Evolutionary conservation across 106 monocot genomes (phyloP), one percentile per base, ranked within the genome.

Genomic region (Apostasia ramifera): DNA sequence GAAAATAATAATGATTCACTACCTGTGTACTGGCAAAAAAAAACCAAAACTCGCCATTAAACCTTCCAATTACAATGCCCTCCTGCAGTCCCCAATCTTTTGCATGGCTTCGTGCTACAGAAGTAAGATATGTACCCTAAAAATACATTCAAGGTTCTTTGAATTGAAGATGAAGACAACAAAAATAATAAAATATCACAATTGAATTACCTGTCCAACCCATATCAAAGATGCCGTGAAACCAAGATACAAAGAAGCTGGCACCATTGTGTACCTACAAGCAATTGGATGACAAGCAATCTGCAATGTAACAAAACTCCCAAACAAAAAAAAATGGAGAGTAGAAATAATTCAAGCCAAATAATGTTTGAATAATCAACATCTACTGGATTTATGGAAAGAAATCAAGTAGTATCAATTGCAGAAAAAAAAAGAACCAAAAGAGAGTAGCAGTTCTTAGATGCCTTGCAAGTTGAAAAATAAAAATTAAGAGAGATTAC

Each of bases 21-120:
- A 92, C 97, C 86, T 98, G 92, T 14, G 82, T 84, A 76, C 89
- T 76, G 56, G 92, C 97, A 80, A 87, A 89, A 59, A 98, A 65
- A 53, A 85, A 84, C 89, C 97, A 98, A 76, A 98, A 98, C 76
- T 98, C 97, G 59, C 97, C 97, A 80, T 98, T 98, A 68, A 92
- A 92, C 60, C 69, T 62, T 37, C 97, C 97, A 67, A 98, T 81
- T 66, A 90, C 73, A 39, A 82, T 83, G 4, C 87, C 97, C 79
- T 92, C 97, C 66, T 84, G 89, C 77, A 92, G 73, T 51, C 78
- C 73, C 45, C 63, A 69, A 69, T 98, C 83, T 80, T 80, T 92
- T 44, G 92, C 92, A 92, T 92, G 83, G 73, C 77, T 78, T 4
- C 82, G 84, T 46, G 97, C 97, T n/a, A 86, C 78, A 63, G 81